Conservation (phyloP, 202 grass and related monocot species). For the Cymbopogon flexuosus region DNA sequence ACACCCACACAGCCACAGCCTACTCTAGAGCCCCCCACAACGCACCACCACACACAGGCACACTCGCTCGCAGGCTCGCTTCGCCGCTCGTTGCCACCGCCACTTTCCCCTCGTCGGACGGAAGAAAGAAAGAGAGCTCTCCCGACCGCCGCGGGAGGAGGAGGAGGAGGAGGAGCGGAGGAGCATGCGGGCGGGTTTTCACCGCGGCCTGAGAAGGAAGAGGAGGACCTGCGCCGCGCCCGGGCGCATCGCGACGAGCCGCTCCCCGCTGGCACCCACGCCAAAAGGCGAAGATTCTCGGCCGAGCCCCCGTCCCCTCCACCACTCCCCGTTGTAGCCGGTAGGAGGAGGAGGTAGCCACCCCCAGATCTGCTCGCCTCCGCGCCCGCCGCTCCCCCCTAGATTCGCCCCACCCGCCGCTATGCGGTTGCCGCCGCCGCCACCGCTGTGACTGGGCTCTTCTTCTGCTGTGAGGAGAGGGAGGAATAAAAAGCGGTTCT, state of each 20-base stretch:
- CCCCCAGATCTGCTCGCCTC: slow-evolving; percentile 36
- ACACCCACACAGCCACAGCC: neutral
- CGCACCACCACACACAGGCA: neutral
- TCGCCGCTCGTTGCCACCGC: neutral
- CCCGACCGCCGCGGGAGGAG: neutral
- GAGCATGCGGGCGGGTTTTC: slow-evolving; percentile 40
- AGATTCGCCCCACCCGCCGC: slow-evolving; percentile 34
- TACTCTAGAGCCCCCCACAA: neutral
- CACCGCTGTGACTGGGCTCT: neutral
- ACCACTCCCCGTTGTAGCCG: neutral
- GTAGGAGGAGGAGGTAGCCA: neutral
- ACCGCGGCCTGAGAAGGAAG: neutral
- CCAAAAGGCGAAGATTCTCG: slow-evolving; percentile 44
- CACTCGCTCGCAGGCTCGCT: no score
- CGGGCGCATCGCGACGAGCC: slow-evolving; percentile 40
- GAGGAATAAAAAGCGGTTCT: neutral
- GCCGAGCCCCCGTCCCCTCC: slow-evolving; percentile 19
- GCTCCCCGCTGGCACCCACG: slow-evolving; percentile 46
- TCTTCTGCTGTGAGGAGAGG: neutral
- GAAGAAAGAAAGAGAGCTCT: neutral
- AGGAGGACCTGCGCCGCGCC: neutral
- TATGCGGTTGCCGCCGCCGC: slow-evolving; percentile 1
- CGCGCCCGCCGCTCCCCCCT: neutral
- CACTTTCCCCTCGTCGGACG: neutral
- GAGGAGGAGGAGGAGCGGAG: neutral